Conservation (phyloP, 176 grass and related monocot genomes). For the Tillandsia leiboldiana region DNA sequence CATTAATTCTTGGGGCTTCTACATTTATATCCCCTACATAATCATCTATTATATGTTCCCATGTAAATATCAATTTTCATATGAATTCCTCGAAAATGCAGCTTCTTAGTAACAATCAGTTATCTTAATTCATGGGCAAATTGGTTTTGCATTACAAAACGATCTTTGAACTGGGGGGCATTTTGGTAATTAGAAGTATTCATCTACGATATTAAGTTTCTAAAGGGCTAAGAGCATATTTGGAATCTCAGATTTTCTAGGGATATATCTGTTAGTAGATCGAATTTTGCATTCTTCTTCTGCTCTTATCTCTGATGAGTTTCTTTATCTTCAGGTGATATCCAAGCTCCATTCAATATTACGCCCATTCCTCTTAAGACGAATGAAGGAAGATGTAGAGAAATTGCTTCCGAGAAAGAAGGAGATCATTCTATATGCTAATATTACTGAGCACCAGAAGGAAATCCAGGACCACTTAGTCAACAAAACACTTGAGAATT, state of each 20-base stretch:
- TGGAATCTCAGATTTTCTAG: neutral
- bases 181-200: too few species aligned
- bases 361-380: conserved; percentile 86
- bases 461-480: conserved; percentile 75
- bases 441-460: conserved; percentile 88
- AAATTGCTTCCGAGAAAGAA: conserved; percentile 86
- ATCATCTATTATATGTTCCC: too few species aligned
- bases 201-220: too few species aligned
- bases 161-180: too few species aligned
- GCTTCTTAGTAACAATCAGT: too few species aligned
- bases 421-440: conserved; percentile 96
- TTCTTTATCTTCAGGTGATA: conserved; percentile 26
- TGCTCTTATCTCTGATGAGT: conserved; percentile 2
- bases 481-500: conserved; percentile 63
- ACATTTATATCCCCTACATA: too few species aligned
- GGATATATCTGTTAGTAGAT: neutral
- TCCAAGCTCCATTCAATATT: conserved; percentile 90
- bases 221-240: too few species aligned
- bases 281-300: neutral
- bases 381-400: conserved; percentile 95
- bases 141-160: too few species aligned
- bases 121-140: too few species aligned
- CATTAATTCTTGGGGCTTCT: neutral
- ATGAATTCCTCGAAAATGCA: too few species aligned
- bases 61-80: too few species aligned